These are phyloP conservation scores for Termitomyces sp. DNA, from an alignment of 768 basidiomycete species.

Conservation along the genomic window DNA sequence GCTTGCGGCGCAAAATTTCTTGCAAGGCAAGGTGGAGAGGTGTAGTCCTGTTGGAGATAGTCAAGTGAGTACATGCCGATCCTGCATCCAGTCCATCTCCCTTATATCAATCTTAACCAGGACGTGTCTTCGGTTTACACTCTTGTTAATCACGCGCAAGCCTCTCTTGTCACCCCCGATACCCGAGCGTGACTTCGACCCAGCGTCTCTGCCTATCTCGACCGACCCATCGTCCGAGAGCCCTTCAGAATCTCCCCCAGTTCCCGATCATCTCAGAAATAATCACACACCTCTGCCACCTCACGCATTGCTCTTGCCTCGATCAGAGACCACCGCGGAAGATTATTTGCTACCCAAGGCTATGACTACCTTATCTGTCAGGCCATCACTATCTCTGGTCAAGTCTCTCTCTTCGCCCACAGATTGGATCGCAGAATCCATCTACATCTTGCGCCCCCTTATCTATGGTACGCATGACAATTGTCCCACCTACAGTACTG, in stretches of 20 bases:
- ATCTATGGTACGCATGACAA: constrained; percentile 55
- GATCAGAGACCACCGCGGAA: constrained; percentile 57
- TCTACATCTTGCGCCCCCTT: constrained; percentile 71
- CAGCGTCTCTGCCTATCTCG: constrained; percentile 52
- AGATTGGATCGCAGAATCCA: constrained; percentile 70
- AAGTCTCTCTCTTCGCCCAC: constrained; percentile 52
- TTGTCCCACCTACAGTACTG: constrained; percentile 2
- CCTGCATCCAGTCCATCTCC: constrained; percentile 2
- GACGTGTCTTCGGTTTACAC: constrained; percentile 63
- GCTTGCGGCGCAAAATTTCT: constrained; percentile 65
- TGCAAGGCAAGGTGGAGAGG: constrained; percentile 66
- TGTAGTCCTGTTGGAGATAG: constrained; percentile 68
- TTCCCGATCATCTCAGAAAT: constrained; percentile 79
- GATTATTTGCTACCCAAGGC: constrained; percentile 83
- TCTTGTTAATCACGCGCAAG: constrained; percentile 71
- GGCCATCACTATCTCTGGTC: constrained; percentile 63
- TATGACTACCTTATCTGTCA: constrained; percentile 66
- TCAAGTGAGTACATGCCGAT: constrained; percentile 63
- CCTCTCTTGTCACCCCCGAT: constrained; percentile 75
- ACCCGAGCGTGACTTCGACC: constrained; percentile 86
- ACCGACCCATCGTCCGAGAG: constrained; percentile 55
- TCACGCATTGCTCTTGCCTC: constrained; percentile 57
- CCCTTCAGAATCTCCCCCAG: constrained; percentile 41
- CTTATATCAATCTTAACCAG: constrained; percentile 32
- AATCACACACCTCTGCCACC: constrained; percentile 65